These are phyloP conservation scores for Telopea speciosissima DNA, from an alignment of 177 flowering plant genomes.

Conservation along the genomic window DNA sequence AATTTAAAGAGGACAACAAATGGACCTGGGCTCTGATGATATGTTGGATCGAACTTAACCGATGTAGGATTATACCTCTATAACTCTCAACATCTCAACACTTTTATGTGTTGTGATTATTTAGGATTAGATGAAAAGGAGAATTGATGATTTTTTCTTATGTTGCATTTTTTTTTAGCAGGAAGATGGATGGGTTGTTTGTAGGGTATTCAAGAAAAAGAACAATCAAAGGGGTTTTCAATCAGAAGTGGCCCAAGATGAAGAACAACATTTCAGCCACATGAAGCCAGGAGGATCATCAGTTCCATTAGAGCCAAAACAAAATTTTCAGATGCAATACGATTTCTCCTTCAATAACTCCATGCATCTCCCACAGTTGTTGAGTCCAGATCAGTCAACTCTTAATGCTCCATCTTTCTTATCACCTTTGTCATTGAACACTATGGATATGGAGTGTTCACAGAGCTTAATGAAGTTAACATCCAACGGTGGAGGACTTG, in stretches of 20 bases:
- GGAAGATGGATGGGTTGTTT: slow-evolving; percentile 99
- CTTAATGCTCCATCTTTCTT: slow-evolving; percentile 15
- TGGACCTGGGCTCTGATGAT: too few relatives aligned
- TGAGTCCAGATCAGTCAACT: slow-evolving; percentile 51
- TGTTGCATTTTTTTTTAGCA: slow-evolving; percentile 22
- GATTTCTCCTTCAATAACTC: slow-evolving; percentile 35
- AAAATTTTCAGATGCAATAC: slow-evolving; percentile 19
- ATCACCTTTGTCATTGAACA: slow-evolving; percentile 25
- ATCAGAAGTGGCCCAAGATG: slow-evolving; percentile 26
- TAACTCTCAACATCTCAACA: too few relatives aligned
- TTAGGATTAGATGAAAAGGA: too few relatives aligned
- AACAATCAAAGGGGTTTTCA: slow-evolving; percentile 38
- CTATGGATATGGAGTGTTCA: slow-evolving; percentile 46
- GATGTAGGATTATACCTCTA: too few relatives aligned
- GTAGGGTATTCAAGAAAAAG: slow-evolving; percentile 88
- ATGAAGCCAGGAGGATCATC: slow-evolving; percentile 21
- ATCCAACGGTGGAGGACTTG: slow-evolving; percentile 14
- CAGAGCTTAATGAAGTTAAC: slow-evolving; percentile 53
- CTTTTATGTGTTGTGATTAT: too few relatives aligned
- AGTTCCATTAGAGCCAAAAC: slow-evolving; percentile 18
- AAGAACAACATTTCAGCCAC: slow-evolving; percentile 10
- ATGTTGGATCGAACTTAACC: too few relatives aligned
- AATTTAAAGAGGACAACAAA: too few relatives aligned
- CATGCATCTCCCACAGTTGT: slow-evolving; percentile 80
- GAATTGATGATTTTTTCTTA: neutral